These are phyloP conservation scores for Bipolaris oryzae DNA, from an alignment of 2,329 filamentous ascomycete species.

Conservation along the genomic window DNA sequence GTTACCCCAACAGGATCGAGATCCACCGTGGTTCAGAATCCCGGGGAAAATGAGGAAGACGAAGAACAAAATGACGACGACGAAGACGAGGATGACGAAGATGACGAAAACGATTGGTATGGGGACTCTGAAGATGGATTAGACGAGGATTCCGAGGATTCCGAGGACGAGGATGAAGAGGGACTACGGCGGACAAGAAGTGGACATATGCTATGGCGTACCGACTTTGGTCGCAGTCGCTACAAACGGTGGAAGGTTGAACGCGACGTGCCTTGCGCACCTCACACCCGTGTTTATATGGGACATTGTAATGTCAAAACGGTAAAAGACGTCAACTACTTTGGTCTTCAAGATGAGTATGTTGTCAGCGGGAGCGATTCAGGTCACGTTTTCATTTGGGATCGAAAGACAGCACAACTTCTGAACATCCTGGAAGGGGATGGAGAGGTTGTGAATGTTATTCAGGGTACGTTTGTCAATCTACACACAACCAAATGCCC, in stretches of 20 bases:
- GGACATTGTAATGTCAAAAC: conserved; percentile 72
- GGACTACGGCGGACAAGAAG: conserved; percentile 44
- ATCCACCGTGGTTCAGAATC: background rate
- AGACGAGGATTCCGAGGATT: conserved; percentile 42
- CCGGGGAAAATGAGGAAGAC: conserved; percentile 30
- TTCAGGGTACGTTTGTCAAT: conserved; percentile 57
- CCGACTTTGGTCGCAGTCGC: conserved; percentile 56
- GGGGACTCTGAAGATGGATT: conserved; percentile 37
- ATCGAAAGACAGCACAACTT: conserved; percentile 64
- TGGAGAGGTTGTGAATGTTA: conserved; percentile 72
- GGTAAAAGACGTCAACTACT: conserved; percentile 73
- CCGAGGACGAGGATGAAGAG: conserved; percentile 37
- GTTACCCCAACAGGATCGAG: conserved; percentile 5
- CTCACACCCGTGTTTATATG: conserved; percentile 63
- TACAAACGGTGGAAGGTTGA: conserved; percentile 59
- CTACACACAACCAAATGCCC: background rate
- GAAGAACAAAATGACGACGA: conserved; percentile 37
- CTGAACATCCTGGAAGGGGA: conserved; percentile 71
- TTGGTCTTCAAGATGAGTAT: conserved; percentile 70
- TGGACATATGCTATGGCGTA: conserved; percentile 54
- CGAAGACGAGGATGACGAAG: conserved; percentile 24
- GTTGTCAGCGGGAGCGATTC: conserved; percentile 71
- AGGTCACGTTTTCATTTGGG: conserved; percentile 73
- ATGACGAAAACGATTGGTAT: conserved; percentile 32
- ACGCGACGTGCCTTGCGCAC: conserved; percentile 59